Percentiles rank a stretch among this genome's conserved stretches.
These are phyloP conservation scores for Fusarium devonianum DNA, from an alignment of 2,329 filamentous ascomycete species.

Conservation along the genomic window DNA sequence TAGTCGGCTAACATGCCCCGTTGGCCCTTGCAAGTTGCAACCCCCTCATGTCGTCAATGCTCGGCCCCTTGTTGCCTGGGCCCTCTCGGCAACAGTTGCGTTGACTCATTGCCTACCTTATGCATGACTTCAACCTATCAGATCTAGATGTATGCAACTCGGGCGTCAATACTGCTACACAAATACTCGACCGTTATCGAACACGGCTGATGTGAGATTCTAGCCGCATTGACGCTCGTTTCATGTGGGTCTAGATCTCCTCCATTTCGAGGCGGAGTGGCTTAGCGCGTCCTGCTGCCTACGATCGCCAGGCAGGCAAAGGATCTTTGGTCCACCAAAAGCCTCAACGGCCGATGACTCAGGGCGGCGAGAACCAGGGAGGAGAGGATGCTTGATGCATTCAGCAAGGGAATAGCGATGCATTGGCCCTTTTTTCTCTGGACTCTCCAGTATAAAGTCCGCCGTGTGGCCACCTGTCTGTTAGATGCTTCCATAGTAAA, in stretches of 20 bases:
- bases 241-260: neutral
- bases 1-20: too few relatives aligned
- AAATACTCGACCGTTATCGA: conserved; percentile 1
- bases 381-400: neutral
- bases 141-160: too few relatives aligned
- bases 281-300: conserved; percentile 23
- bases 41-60: too few relatives aligned
- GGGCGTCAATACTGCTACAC: too few relatives aligned
- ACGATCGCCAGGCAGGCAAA: neutral
- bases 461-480: neutral
- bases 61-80: neutral
- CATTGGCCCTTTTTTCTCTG: neutral
- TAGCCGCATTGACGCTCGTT: neutral
- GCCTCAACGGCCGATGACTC: conserved; percentile 17
- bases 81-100: neutral
- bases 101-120: neutral
- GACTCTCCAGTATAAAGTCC: neutral
- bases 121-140: neutral
- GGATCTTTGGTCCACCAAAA: neutral
- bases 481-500: too few relatives aligned
- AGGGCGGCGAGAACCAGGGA: conserved; percentile 16
- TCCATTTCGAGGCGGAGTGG: neutral
- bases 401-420: neutral
- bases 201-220: conserved; percentile 28
- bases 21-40: neutral